A percentile compares a stretch with the other conserved stretches of the same genome.
phyloP scores from a whole-genome alignment of 257 asterid species.

The Lycium ferocissimum region DNA sequence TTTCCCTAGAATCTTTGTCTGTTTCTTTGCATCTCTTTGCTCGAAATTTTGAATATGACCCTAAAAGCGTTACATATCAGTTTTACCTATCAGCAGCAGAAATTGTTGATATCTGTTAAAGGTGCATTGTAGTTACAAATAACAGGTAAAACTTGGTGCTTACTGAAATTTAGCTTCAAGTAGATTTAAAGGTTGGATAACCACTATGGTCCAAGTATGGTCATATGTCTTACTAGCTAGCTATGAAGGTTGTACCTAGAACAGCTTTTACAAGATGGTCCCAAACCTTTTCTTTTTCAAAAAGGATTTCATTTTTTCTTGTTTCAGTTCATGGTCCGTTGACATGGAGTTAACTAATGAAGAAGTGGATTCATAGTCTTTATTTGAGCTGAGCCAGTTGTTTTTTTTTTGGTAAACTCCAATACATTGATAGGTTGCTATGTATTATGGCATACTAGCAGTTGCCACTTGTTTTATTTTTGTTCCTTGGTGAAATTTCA shows the following conservation, averaged over 20 bases:
- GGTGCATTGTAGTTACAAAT: neutral
- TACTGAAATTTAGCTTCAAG: neutral
- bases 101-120: neutral
- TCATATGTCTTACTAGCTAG: neutral
- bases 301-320: neutral
- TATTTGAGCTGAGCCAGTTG: neutral
- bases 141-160: neutral
- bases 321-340: neutral
- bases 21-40: conserved; percentile 8
- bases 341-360: neutral
- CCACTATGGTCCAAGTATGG: neutral
- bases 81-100: neutral
- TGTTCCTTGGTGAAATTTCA: conserved; percentile 22
- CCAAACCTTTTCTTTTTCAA: neutral
- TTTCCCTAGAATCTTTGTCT: neutral
- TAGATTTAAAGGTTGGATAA: neutral
- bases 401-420: neutral
- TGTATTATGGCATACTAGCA: neutral
- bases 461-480: neutral
- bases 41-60: neutral
- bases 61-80: neutral
- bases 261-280: neutral
- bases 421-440: neutral
- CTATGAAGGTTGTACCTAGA: neutral
- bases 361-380: neutral